A percentile compares a stretch with the other conserved stretches of the same genome.
Conservation (phyloP, 192 early-diverging fungal species). For the Gamsiella multidivaricata region DNA sequence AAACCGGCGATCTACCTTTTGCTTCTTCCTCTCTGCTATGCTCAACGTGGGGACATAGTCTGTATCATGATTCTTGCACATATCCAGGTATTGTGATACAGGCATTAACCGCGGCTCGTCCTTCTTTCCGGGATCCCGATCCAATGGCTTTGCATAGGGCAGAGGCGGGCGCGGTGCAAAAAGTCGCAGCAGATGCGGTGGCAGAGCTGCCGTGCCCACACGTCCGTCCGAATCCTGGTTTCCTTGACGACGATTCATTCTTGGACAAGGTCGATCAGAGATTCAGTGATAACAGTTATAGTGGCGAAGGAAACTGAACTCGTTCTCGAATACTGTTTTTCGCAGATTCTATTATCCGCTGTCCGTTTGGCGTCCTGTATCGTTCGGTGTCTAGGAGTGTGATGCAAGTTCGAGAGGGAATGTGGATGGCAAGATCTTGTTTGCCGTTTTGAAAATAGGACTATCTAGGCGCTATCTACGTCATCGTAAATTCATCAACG, state of each 20-base stretch:
- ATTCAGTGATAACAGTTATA: neutral
- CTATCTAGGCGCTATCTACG: too few species aligned
- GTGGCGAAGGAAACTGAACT: too few species aligned
- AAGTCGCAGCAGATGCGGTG: slow-evolving; percentile 78
- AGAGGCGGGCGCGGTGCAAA: slow-evolving; percentile 88
- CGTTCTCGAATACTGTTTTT: too few species aligned
- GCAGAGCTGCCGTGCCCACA: slow-evolving; percentile 56
- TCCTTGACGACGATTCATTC: slow-evolving; percentile 46
- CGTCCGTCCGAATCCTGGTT: slow-evolving; percentile 25
- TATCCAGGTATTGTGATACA: slow-evolving; percentile 67
- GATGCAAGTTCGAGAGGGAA: too few species aligned
- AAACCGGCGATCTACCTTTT: slow-evolving; percentile 61
- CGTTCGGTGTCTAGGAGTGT: too few species aligned
- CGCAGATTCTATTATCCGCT: too few species aligned
- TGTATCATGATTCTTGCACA: slow-evolving; percentile 67
- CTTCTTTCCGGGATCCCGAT: slow-evolving; percentile 69
- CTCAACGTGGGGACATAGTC: slow-evolving; percentile 81
- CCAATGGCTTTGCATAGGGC: slow-evolving; percentile 71
- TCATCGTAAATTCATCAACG: too few species aligned
- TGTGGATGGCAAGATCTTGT: too few species aligned
- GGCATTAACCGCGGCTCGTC: slow-evolving; percentile 64
- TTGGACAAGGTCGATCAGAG: neutral
- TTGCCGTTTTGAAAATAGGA: too few species aligned
- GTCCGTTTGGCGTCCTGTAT: too few species aligned
- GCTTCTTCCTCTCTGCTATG: slow-evolving; percentile 72